Base-by-base conservation (phyloP, 106 monocot genomes). In the Agapanthus africanus region DNA sequence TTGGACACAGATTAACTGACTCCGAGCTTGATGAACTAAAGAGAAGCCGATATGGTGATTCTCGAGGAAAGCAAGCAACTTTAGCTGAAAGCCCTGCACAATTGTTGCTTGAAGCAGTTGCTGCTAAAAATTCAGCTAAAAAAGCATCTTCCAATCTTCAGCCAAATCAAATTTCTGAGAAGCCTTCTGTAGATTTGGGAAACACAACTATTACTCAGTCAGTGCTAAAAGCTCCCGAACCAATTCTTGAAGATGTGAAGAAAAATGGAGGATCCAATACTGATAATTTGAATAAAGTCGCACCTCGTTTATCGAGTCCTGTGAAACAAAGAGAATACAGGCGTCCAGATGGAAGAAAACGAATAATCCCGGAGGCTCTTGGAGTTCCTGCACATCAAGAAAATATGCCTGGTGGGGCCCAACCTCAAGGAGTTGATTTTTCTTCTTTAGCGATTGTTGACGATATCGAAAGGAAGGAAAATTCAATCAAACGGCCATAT, bases 331-430 rank as follows among this genome's bases (percentile, higher is more conserved):
- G 84, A 73, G 95, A 95, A 72, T 95, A 95, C 57, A 74, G 88
- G 49, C 79, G 95, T 50, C 88, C 95, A 67, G 95, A 95, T 71
- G 95, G 95, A 50, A 73, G 95, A 35, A 95, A 91, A 80, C 65
- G 91, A 34, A 95, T 95, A 82, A 95, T 95, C 59, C 95, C 95
- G 28, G 88, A 95, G 78, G 95, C 95, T 66, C 76, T 95, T 60
- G 91, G 91, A 67, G 76, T 82, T 74, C 84, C 88, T 63, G 65
- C 72, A 7, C 74, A 85, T 59, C 83, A 81, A 70, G 95, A 91
- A 32, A 83, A 74, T 71, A 69, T 83, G 5, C 66, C 84, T 65
- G 56, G 70, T 30, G 40, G 28, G 10, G 40, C 35, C 22, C 82
- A 81, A 50, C 63, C 59, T 74, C 86, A 79, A 31, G 60, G 41